phyloP scores from a whole-genome alignment of 2,329 filamentous ascomycete species.

The Dryadomyces quercus-mongolicae region DNA sequence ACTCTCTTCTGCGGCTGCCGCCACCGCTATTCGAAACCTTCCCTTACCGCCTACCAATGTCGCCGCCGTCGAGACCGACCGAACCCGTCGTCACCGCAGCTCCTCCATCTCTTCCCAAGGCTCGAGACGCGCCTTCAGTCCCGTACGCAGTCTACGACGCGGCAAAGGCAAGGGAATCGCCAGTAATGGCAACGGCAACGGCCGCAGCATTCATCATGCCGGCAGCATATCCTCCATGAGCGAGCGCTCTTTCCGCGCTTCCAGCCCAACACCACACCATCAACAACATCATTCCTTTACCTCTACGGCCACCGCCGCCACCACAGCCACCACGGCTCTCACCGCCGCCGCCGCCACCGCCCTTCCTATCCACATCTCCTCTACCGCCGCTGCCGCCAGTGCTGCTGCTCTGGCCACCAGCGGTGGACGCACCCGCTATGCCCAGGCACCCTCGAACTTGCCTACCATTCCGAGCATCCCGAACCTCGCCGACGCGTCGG shows the following conservation, averaged over 20 bases:
- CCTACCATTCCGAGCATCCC: background rate
- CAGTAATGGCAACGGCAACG: background rate
- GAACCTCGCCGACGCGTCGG: background rate
- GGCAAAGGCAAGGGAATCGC: slow-evolving; percentile 3
- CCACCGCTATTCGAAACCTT: slow-evolving; percentile 68
- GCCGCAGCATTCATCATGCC: slow-evolving; percentile 40
- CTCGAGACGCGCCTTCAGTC: slow-evolving; percentile 10
- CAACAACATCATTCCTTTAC: slow-evolving; percentile 22
- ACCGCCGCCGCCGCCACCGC: background rate
- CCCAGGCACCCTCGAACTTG: background rate
- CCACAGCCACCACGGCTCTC: background rate
- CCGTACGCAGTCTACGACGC: slow-evolving; percentile 7
- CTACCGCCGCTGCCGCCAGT: background rate
- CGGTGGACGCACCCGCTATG: background rate
- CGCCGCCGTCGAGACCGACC: slow-evolving; percentile 76
- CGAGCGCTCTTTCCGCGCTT: slow-evolving; percentile 74
- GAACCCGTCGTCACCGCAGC: slow-evolving; percentile 60
- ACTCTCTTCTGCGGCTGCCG: slow-evolving; percentile 77
- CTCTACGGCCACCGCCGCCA: slow-evolving; percentile 3
- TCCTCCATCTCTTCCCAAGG: slow-evolving; percentile 58
- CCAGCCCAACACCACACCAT: slow-evolving; percentile 39
- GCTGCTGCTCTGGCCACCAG: too few species aligned
- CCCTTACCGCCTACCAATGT: slow-evolving; percentile 70
- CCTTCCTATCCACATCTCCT: too few species aligned
- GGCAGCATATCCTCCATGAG: slow-evolving; percentile 73